Conservation (phyloP, 768 basidiomycete species). For the Russula brevipes region DNA sequence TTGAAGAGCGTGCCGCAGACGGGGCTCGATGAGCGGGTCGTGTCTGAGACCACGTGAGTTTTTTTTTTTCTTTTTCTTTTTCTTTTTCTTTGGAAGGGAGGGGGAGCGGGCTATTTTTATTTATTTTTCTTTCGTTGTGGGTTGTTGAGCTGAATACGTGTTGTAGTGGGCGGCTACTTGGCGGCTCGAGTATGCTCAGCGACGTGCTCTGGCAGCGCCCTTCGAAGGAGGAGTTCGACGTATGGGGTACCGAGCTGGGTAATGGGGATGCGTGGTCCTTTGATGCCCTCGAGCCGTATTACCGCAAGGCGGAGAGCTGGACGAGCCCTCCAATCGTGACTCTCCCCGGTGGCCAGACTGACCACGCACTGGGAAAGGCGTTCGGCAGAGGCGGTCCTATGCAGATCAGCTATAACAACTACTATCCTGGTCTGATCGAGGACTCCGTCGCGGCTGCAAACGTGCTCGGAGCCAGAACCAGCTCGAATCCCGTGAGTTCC, state of each 20-base stretch:
- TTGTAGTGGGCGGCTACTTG: conserved; percentile 18
- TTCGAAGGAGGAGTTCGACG: conserved; percentile 22
- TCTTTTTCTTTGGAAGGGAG: no score
- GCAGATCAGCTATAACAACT: conserved; percentile 24
- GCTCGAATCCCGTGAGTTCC: conserved; percentile 17
- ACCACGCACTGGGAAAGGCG: conserved; percentile 1
- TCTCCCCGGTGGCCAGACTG: conserved; percentile 14
- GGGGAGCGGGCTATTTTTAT: no score
- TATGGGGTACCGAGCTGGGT: conserved; percentile 20
- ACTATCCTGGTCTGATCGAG: conserved; percentile 20
- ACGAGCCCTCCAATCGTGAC: conserved; percentile 15
- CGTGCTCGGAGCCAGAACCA: conserved; percentile 14
- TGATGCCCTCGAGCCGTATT: conserved; percentile 21
- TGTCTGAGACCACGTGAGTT: conserved; percentile 20
- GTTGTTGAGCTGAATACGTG: not conserved
- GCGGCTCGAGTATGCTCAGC: conserved; percentile 25
- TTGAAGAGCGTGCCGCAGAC: conserved; percentile 23
- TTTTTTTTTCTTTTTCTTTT: not conserved
- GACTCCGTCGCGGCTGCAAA: conserved; percentile 22
- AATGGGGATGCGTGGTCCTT: conserved; percentile 21
- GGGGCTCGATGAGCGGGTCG: conserved; percentile 18
- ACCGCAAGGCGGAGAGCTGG: conserved; percentile 23
- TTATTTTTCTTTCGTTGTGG: not conserved
- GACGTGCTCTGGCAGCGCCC: conserved; percentile 25
- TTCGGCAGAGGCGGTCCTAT: conserved; percentile 18